These are phyloP conservation scores for Microcera coccophila DNA, from an alignment of 2,329 filamentous ascomycete genomes.

Conservation along the genomic window DNA sequence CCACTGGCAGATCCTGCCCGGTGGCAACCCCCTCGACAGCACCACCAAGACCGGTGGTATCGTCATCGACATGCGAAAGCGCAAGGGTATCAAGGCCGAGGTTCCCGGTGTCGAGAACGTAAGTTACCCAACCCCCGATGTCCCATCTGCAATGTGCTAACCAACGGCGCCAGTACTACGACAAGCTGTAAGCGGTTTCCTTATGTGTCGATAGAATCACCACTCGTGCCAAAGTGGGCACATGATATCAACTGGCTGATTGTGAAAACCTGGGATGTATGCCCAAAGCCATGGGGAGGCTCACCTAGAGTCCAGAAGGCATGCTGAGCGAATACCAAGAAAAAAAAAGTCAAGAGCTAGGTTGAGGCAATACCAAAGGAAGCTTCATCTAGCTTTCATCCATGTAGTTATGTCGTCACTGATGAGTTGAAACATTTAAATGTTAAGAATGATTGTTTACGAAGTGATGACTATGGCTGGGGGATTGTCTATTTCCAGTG, in stretches of 20 bases:
- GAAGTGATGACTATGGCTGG: no score
- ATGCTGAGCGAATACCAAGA: conserved; percentile 34
- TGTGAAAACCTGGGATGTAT: conserved; percentile 30
- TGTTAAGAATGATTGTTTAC: conserved; percentile 27
- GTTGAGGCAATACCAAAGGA: conserved; percentile 37
- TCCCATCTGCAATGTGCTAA: conserved; percentile 16
- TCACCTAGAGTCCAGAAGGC: conserved; percentile 23
- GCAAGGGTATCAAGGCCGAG: conserved; percentile 98
- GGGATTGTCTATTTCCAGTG: no score
- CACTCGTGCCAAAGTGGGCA: conserved; percentile 42
- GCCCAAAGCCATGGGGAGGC: conserved; percentile 26
- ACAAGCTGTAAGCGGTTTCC: conserved; percentile 80
- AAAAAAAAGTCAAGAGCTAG: conserved; percentile 31
- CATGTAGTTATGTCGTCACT: conserved; percentile 43
- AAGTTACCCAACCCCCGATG: conserved; percentile 48
- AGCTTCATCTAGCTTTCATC: conserved; percentile 36
- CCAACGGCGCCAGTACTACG: conserved; percentile 70
- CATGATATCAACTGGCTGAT: conserved; percentile 40
- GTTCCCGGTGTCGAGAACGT: conserved; percentile 94
- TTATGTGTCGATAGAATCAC: conserved; percentile 44
- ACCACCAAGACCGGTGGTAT: conserved; percentile 78
- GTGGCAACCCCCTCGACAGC: conserved; percentile 84
- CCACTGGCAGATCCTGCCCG: conserved; percentile 95
- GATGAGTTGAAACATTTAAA: conserved; percentile 38
- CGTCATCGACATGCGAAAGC: conserved; percentile 89